Percentiles rank a stretch among this genome's conserved stretches.
Evolutionary conservation across 1,139 yeast genomes (phyloP).

Genomic region (Debaryomyces sp.): DNA sequence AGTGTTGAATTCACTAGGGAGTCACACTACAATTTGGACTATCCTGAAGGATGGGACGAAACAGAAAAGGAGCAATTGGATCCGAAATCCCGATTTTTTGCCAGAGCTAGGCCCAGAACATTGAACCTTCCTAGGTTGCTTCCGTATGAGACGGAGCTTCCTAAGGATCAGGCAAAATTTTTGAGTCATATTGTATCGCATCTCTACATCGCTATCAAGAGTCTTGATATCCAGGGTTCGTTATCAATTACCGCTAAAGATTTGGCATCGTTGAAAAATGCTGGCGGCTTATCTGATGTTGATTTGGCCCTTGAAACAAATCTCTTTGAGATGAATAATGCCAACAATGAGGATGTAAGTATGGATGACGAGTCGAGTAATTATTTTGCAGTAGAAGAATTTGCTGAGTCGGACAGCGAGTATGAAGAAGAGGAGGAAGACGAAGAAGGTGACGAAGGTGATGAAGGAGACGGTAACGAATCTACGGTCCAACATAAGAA

Average conservation of each 20-base stretch:
- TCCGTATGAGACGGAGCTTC: conserved; percentile 77
- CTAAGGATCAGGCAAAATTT: conserved; percentile 71
- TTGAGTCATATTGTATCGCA: conserved; percentile 79
- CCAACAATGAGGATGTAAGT: conserved; percentile 13
- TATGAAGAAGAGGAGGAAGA: conserved; percentile 39
- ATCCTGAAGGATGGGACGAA: conserved; percentile 51
- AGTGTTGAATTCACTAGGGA: conserved; percentile 43
- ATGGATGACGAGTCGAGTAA: conserved; percentile 24
- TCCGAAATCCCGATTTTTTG: conserved; percentile 56
- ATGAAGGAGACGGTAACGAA: conserved; percentile 40
- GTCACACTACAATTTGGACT: conserved; percentile 57
- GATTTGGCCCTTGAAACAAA: conserved; percentile 60
- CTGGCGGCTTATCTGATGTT: conserved; percentile 43
- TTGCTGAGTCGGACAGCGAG: conserved; percentile 36
- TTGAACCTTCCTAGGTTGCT: conserved; percentile 62
- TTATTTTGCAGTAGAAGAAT: conserved; percentile 22
- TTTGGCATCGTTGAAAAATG: conserved; percentile 42
- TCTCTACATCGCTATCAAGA: conserved; percentile 74
- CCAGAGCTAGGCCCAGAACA: conserved; percentile 54
- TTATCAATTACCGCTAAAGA: conserved; percentile 70
- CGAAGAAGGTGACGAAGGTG: conserved; percentile 39
- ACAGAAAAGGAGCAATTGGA: conserved; percentile 46
- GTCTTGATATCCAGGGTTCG: conserved; percentile 76
- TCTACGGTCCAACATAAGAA: conserved; percentile 52
- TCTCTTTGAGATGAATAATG: conserved; percentile 35